Evolutionary conservation across 164 flowering plant genomes (phyloP), one percentile per base, ranked within the genome.

Genomic region (Paratinospora sagittata): DNA sequence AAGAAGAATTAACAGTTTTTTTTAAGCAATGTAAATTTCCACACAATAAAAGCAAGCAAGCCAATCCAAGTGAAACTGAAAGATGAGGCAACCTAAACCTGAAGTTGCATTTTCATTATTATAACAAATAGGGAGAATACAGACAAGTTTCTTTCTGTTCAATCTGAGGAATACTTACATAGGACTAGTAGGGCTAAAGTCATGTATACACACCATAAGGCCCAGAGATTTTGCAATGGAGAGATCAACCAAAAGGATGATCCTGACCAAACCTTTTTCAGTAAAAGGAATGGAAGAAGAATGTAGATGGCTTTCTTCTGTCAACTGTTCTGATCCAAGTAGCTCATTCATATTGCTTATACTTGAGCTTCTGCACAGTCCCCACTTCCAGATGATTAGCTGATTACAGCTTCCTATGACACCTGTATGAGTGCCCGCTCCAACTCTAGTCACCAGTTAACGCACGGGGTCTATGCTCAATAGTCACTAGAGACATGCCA

Each of bases 401-500:
- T 85, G n/a, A n/a, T n/a, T n/a, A n/a, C n/a, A n/a, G n/a, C n/a
- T n/a, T n/a, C n/a, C n/a, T n/a, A n/a, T n/a, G n/a, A n/a, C n/a
- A n/a, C n/a, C n/a, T n/a, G n/a, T n/a, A n/a, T n/a, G n/a, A n/a
- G n/a, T n/a, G n/a, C n/a, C n/a, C n/a, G n/a, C n/a, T n/a, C n/a
- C n/a, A n/a, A n/a, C n/a, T n/a, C n/a, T n/a, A 89, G 69, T 89
- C 92, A 27, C 98, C 97, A 60, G 85, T 82, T 62, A 95, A 81
- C 1, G 98, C 96, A 41, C 97, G 84, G 7, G 98, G 97, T 76
- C 87, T 84, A 73, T 95, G 99, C 76, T 85, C 90, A 70, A 95
- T 73, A 8, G 87, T 84, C 70, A 66, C 77, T 61, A 92, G 80
- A 66, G 99, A 87, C 93, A 95, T 87, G 74, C 97, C 99, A 0